A percentile compares a stretch with the other conserved stretches of the same genome.
phyloP scores from a whole-genome alignment of 352 stramenopile genomes.

The Phytophthora europaea region DNA sequence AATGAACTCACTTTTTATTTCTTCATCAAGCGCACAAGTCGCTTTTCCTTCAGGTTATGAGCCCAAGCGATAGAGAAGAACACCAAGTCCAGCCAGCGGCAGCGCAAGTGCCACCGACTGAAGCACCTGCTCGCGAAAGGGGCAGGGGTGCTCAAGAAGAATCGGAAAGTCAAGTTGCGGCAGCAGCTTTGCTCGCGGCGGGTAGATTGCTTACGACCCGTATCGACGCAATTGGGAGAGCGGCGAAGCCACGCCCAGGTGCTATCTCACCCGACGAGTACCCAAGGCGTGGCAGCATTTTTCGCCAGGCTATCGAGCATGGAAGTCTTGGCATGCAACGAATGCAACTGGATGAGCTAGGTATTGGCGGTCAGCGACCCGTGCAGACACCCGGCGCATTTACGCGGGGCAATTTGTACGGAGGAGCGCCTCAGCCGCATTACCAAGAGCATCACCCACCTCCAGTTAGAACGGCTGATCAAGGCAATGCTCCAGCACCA shows the following conservation, averaged over 20 bases:
- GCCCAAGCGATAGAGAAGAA: too few relatives aligned
- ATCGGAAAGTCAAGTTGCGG: background rate
- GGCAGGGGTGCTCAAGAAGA: background rate
- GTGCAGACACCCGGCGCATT: background rate
- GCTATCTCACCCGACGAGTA: background rate
- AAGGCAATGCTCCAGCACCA: too few relatives aligned
- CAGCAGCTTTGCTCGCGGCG: background rate
- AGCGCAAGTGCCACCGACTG: background rate
- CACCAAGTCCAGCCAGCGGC: background rate
- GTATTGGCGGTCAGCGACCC: background rate
- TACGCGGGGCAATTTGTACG: background rate
- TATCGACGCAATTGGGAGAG: background rate
- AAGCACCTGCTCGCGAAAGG: background rate
- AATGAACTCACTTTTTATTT: too few relatives aligned
- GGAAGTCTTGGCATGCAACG: background rate
- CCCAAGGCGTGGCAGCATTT: background rate
- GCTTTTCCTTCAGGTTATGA: too few relatives aligned
- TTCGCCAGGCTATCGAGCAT: background rate
- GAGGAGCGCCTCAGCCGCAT: background rate
- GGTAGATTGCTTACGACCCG: background rate
- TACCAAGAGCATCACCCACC: background rate
- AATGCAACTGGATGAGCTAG: background rate
- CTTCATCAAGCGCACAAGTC: too few relatives aligned
- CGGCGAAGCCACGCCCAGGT: background rate
- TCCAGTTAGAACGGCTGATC: too few relatives aligned